phyloP scores from a whole-genome alignment of 768 basidiomycete species.

The Mycena vitilis region DNA sequence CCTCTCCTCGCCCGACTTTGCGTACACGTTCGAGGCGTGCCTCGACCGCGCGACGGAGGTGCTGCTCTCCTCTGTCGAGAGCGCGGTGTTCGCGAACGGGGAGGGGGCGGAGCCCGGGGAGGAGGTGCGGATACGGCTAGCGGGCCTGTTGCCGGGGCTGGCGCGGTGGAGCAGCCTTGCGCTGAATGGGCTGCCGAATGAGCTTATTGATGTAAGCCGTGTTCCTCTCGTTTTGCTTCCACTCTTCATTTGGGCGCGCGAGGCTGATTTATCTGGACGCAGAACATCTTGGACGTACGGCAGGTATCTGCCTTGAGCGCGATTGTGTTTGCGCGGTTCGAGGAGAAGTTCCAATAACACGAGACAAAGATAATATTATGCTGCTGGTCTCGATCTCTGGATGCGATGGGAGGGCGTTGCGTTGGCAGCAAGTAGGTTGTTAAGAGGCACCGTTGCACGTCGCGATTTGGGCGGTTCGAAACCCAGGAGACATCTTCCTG shows the following conservation, averaged over 20 bases:
- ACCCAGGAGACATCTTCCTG: too few species aligned
- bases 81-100: slow-evolving; percentile 64
- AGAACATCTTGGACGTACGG: slow-evolving; percentile 72
- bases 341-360: slow-evolving; percentile 57
- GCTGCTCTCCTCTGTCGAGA: slow-evolving; percentile 72
- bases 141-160: slow-evolving; percentile 83
- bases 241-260: background rate
- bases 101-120: slow-evolving; percentile 44
- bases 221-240: slow-evolving; percentile 43
- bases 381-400: too few species aligned
- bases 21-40: slow-evolving; percentile 74
- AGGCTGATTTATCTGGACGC: slow-evolving; percentile 18
- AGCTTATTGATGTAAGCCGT: slow-evolving; percentile 86
- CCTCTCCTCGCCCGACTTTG: slow-evolving; percentile 76
- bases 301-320: slow-evolving; percentile 79
- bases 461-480: too few species aligned
- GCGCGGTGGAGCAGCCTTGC: slow-evolving; percentile 82
- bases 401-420: too few species aligned
- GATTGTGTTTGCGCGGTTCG: slow-evolving; percentile 77
- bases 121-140: slow-evolving; percentile 72
- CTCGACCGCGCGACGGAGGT: slow-evolving; percentile 77
- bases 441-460: too few species aligned
- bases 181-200: slow-evolving; percentile 78
- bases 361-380: background rate
- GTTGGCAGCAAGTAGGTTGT: too few species aligned